Base-by-base conservation (phyloP, 2,329 filamentous ascomycete genomes). In the Paradendryphiella salina region DNA sequence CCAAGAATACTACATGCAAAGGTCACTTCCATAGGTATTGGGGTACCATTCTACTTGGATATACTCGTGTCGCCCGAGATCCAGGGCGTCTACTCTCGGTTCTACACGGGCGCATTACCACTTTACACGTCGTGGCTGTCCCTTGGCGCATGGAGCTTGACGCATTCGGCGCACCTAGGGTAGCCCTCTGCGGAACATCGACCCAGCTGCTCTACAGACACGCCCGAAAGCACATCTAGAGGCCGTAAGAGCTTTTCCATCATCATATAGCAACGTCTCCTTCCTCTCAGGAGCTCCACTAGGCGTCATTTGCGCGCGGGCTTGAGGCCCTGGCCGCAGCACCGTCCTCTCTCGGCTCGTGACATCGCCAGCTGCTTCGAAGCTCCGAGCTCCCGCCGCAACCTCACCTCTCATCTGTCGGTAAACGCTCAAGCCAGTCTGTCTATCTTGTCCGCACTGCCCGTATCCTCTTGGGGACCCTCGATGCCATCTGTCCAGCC, bases 111-210 rank as follows among this genome's bases (percentile, higher is more conserved):
- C 14, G 37, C 4, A 17, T 32, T 15, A 41, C 13, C 31, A 3
- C 37, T 45, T 40, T 46, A 40, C 41, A 50, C 51, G 40, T 57
- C 38, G 58, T 52, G 61, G 52, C 54, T 63, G 62, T 60, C 61
- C 57, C 57, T 63, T 54, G 54, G 56, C 56, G 50, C 50, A 59
- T 57, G 48, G 21, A 59, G 57, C 52, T 57, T 59, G 57, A 61
- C 57, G 60, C 57, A 54, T 53, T 52, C 58, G 56, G 54, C 21
- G 50, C 56, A 48, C 44, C 41, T 50, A 57, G 56, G 56, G 54
- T 48, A 57, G 47, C 57, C 49, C 36, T 37, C 37, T 51, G 26
- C 44, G 23, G 28, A 45, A 42, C 44, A 11, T 48, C 44, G 14
- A 46, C 42, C 20, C 51, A 14, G 46, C 54, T 56, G 31, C 50